Evolutionary conservation across 108 stramenopile genomes (phyloP).

Genomic region (Skeletonema marinoi): DNA sequence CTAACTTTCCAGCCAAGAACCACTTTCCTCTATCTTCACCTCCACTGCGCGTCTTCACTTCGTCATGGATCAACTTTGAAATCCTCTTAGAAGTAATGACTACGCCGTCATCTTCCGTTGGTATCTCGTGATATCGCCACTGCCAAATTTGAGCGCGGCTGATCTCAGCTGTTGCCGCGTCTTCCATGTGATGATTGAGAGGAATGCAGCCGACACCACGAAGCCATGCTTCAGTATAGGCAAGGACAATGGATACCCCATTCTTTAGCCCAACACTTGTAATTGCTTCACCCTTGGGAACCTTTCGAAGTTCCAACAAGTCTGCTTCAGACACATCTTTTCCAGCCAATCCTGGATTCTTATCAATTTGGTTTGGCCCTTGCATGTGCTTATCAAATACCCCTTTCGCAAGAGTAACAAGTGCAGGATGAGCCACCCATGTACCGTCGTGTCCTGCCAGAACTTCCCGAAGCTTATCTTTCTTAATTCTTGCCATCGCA

Average conservation of each 20-base stretch:
- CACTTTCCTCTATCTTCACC: slow-evolving; percentile 65
- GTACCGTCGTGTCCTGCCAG: slow-evolving; percentile 93
- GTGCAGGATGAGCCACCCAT: slow-evolving; percentile 96
- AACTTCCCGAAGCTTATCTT: slow-evolving; percentile 91
- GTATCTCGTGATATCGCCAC: slow-evolving; percentile 76
- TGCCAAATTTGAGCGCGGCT: slow-evolving; percentile 93
- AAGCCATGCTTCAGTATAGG: slow-evolving; percentile 94
- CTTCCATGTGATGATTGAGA: slow-evolving; percentile 92
- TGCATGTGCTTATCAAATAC: slow-evolving; percentile 93
- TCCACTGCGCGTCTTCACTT: slow-evolving; percentile 57
- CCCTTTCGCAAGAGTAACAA: slow-evolving; percentile 79
- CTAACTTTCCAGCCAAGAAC: slow-evolving; percentile 82
- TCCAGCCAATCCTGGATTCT: slow-evolving; percentile 59
- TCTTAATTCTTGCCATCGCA: slow-evolving; percentile 81
- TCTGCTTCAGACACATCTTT: slow-evolving; percentile 66
- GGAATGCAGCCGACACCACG: slow-evolving; percentile 94
- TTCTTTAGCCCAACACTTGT: slow-evolving; percentile 72
- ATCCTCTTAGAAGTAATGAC: slow-evolving; percentile 67
- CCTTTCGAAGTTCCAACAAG: slow-evolving; percentile 62
- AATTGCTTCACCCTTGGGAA: slow-evolving; percentile 72
- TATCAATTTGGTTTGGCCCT: slow-evolving; percentile 82
- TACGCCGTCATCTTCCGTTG: slow-evolving; percentile 74
- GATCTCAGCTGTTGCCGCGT: slow-evolving; percentile 96
- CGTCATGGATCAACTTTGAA: slow-evolving; percentile 59
- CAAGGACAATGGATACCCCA: slow-evolving; percentile 87